Percentiles rank a stretch among this genome's conserved stretches.
These are phyloP conservation scores for Rosellinia necatrix DNA, from an alignment of 2,329 filamentous ascomycete genomes.

Conservation along the genomic window DNA sequence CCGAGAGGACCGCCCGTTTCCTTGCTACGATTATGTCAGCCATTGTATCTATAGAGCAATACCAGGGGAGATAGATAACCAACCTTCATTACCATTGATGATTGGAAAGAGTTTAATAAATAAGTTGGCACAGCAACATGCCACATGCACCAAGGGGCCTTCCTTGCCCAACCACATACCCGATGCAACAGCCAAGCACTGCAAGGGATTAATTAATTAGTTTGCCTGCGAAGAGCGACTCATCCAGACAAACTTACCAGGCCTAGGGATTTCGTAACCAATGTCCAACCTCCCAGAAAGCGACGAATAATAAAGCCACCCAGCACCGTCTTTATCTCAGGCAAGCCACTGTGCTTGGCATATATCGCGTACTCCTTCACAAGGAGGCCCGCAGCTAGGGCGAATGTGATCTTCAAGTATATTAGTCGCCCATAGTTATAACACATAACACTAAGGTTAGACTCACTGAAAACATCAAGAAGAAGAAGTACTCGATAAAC, in stretches of 20 bases:
- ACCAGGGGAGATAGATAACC: conserved; percentile 20
- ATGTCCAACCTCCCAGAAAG: conserved; percentile 86
- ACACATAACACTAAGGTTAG: neutral
- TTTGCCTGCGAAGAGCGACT: neutral
- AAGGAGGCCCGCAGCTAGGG: conserved; percentile 74
- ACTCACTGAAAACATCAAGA: conserved; percentile 79
- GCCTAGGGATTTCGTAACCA: conserved; percentile 87
- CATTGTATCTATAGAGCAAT: neutral
- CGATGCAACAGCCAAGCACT: conserved; percentile 89
- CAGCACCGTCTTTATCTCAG: conserved; percentile 95
- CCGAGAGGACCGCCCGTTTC: conserved; percentile 90
- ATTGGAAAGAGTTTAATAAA: conserved; percentile 87
- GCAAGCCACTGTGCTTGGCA: conserved; percentile 93
- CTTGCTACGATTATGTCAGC: conserved; percentile 61
- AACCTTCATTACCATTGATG: conserved; percentile 86
- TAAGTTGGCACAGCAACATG: conserved; percentile 92
- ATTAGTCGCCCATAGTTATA: conserved; percentile 25
- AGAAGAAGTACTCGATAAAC: conserved; percentile 86
- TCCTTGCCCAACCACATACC: conserved; percentile 98
- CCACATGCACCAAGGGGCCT: conserved; percentile 92
- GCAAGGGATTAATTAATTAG: conserved; percentile 40
- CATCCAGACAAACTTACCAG: conserved; percentile 62
- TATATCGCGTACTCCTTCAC: conserved; percentile 85
- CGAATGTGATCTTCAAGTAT: conserved; percentile 69
- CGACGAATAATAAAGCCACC: conserved; percentile 90